A percentile compares a stretch with the other conserved stretches of the same genome.
Conservation (phyloP, 1,139 yeast species). For the Chernovozyma aurita region DNA sequence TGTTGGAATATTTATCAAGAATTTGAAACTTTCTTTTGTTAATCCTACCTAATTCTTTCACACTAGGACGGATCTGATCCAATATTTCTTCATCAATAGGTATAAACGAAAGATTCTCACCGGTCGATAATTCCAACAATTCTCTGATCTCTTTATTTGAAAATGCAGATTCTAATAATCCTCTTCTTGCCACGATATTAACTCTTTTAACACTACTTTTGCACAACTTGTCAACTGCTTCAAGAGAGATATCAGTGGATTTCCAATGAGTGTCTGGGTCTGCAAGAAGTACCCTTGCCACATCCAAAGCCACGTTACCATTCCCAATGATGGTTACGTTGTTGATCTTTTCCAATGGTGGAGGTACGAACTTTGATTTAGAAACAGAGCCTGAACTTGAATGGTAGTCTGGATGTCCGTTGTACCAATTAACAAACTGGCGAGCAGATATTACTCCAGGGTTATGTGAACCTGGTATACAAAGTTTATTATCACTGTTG, state of each 20-base stretch:
- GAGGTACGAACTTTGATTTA: slow-evolving; percentile 23
- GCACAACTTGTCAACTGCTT: slow-evolving; percentile 53
- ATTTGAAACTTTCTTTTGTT: slow-evolving; percentile 67
- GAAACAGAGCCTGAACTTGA: slow-evolving; percentile 20
- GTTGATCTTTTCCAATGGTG: slow-evolving; percentile 56
- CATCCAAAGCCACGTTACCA: slow-evolving; percentile 96
- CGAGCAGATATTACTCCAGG: slow-evolving; percentile 79
- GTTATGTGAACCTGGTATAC: slow-evolving; percentile 56
- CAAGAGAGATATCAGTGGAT: slow-evolving; percentile 66
- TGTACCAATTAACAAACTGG: slow-evolving; percentile 93
- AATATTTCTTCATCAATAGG: slow-evolving; percentile 48
- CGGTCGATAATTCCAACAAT: slow-evolving; percentile 54
- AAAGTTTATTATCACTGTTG: slow-evolving; percentile 49
- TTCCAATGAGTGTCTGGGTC: slow-evolving; percentile 53
- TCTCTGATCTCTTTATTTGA: slow-evolving; percentile 92
- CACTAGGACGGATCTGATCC: slow-evolving; percentile 32
- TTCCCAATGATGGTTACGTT: slow-evolving; percentile 86
- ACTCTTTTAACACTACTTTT: slow-evolving; percentile 57
- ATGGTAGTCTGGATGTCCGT: slow-evolving; percentile 69
- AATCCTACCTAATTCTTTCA: slow-evolving; percentile 51
- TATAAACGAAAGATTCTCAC: slow-evolving; percentile 49
- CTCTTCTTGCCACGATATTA: slow-evolving; percentile 79
- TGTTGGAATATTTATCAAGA: slow-evolving; percentile 47
- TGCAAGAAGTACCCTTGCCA: slow-evolving; percentile 72
- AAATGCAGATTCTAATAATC: slow-evolving; percentile 78